These are phyloP conservation scores for Naganishia cerealis DNA, from an alignment of 1,284 basidiomycete genomes.

Conservation along the genomic window DNA sequence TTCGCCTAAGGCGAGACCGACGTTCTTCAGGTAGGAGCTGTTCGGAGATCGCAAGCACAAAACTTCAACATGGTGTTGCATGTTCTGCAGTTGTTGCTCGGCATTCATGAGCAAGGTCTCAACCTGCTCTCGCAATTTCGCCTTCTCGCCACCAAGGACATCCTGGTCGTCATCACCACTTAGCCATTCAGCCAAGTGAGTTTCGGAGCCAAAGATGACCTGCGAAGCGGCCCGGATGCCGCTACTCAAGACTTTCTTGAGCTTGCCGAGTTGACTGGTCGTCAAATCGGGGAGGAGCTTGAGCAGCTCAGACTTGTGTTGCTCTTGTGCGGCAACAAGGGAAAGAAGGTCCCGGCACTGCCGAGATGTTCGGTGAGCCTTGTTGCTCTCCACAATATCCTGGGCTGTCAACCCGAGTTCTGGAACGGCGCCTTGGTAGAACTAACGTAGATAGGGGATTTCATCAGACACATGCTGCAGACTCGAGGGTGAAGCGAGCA, in stretches of 20 bases:
- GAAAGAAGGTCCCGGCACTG: slow-evolving; percentile 16
- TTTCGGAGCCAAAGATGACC: slow-evolving; percentile 21
- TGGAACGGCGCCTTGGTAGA: slow-evolving; percentile 26
- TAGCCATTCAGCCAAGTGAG: slow-evolving; percentile 12
- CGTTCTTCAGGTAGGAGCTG: background rate
- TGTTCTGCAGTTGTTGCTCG: slow-evolving; percentile 24
- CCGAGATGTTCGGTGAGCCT: background rate
- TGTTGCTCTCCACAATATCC: background rate
- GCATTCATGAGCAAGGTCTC: slow-evolving; percentile 34
- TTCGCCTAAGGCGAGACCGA: background rate
- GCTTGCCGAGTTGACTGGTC: slow-evolving; percentile 26
- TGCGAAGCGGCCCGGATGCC: slow-evolving; percentile 25
- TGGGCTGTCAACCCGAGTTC: background rate
- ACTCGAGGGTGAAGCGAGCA: background rate
- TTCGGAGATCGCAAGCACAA: slow-evolving; percentile 16
- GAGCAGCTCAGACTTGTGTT: slow-evolving; percentile 6
- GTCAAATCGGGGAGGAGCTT: slow-evolving; percentile 18
- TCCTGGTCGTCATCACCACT: background rate
- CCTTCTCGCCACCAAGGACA: background rate
- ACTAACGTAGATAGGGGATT: slow-evolving; percentile 8
- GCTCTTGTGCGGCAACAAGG: slow-evolving; percentile 12
- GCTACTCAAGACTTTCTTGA: slow-evolving; percentile 15
- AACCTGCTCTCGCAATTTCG: slow-evolving; percentile 28
- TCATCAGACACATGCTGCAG: background rate
- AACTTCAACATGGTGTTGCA: slow-evolving; percentile 28